phyloP scores from a whole-genome alignment of 2,329 filamentous ascomycete species.

The Diaporthe ilicicola region DNA sequence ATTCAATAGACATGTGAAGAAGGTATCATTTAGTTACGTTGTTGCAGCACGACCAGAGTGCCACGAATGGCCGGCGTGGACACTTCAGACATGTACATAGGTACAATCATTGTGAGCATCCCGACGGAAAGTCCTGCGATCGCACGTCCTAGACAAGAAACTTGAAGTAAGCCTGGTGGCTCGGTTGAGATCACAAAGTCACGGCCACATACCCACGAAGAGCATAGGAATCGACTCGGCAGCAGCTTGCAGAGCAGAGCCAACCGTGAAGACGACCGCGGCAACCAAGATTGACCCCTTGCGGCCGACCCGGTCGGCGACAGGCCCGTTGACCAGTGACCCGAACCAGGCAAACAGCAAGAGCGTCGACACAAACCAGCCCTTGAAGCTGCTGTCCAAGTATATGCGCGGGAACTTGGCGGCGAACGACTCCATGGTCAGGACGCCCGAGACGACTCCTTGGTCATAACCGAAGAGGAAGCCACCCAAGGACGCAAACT shows the following conservation, averaged over 20 bases:
- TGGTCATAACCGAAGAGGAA: constrained; percentile 61
- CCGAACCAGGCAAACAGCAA: constrained; percentile 58
- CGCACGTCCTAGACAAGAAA: constrained; percentile 50
- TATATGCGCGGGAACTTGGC: constrained; percentile 45
- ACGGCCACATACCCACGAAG: constrained; percentile 9
- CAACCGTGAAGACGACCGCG: constrained; percentile 49
- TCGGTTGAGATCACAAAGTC: not conserved
- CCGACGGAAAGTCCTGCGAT: constrained; percentile 55
- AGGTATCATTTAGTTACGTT: constrained; percentile 31
- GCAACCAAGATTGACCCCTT: constrained; percentile 48
- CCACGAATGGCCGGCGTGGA: constrained; percentile 37
- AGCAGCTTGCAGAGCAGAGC: constrained; percentile 53
- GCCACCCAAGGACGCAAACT: constrained; percentile 47
- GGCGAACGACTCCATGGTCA: constrained; percentile 55
- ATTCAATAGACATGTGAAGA: not conserved
- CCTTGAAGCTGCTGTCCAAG: constrained; percentile 55
- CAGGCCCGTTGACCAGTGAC: constrained; percentile 53
- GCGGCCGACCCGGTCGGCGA: constrained; percentile 46
- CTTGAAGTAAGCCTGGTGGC: constrained; percentile 32
- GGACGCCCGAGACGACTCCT: constrained; percentile 56
- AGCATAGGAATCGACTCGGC: constrained; percentile 47
- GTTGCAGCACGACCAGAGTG: constrained; percentile 33
- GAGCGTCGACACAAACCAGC: constrained; percentile 61
- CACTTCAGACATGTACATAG: constrained; percentile 39
- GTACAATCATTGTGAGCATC: constrained; percentile 46